These are phyloP conservation scores for Syncephalis plumigaleata DNA, from an alignment of 371 early-diverging fungal genomes.

Conservation along the genomic window DNA sequence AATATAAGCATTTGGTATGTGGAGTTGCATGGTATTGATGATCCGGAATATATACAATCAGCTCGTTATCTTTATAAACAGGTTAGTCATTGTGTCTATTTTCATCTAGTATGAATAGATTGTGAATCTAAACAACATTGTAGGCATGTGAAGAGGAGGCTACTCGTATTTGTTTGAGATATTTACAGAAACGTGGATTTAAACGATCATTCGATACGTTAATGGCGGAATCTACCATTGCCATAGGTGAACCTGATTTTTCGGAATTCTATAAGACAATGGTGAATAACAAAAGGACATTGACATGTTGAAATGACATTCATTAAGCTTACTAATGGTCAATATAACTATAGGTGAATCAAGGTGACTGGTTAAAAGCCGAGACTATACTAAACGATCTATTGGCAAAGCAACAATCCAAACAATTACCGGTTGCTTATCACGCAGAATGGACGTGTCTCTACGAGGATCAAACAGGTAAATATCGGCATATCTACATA, in stretches of 20 bases:
- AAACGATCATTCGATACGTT: conserved; percentile 49
- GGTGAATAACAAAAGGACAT: no score
- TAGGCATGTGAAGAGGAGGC: conserved; percentile 65
- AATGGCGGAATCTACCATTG: conserved; percentile 32
- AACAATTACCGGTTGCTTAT: no score
- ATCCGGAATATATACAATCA: conserved; percentile 40
- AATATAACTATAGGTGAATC: conserved; percentile 29
- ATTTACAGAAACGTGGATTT: conserved; percentile 69
- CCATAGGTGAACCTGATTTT: conserved; percentile 64
- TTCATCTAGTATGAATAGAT: background rate
- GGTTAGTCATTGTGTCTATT: conserved; percentile 19
- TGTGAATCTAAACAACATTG: no score
- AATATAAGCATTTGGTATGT: conserved; percentile 93
- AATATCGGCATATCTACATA: no score
- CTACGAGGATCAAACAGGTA: no score
- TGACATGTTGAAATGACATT: no score
- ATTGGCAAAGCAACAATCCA: no score
- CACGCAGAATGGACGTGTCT: no score
- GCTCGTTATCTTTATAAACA: conserved; percentile 39
- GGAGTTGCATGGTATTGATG: conserved; percentile 58
- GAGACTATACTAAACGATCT: conserved; percentile 36
- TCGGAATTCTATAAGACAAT: conserved; percentile 48
- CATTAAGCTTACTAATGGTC: no score
- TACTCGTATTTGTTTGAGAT: conserved; percentile 68
- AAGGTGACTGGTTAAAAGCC: conserved; percentile 50